phyloP scores from a whole-genome alignment of 176 grass and related monocot species.

The Aegilops bicornis region DNA sequence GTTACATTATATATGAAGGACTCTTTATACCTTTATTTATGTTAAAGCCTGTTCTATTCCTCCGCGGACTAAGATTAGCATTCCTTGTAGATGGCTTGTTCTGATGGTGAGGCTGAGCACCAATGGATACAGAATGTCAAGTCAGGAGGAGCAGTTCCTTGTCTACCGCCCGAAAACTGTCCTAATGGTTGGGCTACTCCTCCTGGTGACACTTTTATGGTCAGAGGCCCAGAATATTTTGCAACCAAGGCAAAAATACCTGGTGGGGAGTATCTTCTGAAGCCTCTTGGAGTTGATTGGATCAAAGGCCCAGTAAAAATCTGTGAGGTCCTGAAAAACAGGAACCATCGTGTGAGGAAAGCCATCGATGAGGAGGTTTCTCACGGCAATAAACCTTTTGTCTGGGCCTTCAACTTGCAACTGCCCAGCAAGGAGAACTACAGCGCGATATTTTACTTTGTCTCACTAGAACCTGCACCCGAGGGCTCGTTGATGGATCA shows the following conservation, averaged over 20 bases:
- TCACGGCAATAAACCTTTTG: slow-evolving; percentile 58
- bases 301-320: slow-evolving; percentile 69
- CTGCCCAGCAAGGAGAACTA: slow-evolving; percentile 84
- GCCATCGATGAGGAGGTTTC: slow-evolving; percentile 57
- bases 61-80: neutral
- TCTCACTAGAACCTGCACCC: slow-evolving; percentile 52
- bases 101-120: slow-evolving; percentile 49
- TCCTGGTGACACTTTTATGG: slow-evolving; percentile 60
- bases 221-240: slow-evolving; percentile 89
- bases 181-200: slow-evolving; percentile 76
- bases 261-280: slow-evolving; percentile 70
- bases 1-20: neutral
- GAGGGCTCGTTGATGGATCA: slow-evolving; percentile 74
- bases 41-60: neutral
- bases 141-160: slow-evolving; percentile 68
- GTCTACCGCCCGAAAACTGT: slow-evolving; percentile 50
- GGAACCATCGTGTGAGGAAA: slow-evolving; percentile 75
- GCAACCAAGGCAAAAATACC: slow-evolving; percentile 78
- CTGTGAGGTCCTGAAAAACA: slow-evolving; percentile 64
- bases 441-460: slow-evolving; percentile 71
- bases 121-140: slow-evolving; percentile 72
- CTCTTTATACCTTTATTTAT: neutral
- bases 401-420: slow-evolving; percentile 98
- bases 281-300: slow-evolving; percentile 93
- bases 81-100: slow-evolving; percentile 52